Percentiles rank a stretch among this genome's conserved stretches.
Evolutionary conservation across 129 eudicot genomes (phyloP).

Genomic region (Heracleum sosnowskyi): DNA sequence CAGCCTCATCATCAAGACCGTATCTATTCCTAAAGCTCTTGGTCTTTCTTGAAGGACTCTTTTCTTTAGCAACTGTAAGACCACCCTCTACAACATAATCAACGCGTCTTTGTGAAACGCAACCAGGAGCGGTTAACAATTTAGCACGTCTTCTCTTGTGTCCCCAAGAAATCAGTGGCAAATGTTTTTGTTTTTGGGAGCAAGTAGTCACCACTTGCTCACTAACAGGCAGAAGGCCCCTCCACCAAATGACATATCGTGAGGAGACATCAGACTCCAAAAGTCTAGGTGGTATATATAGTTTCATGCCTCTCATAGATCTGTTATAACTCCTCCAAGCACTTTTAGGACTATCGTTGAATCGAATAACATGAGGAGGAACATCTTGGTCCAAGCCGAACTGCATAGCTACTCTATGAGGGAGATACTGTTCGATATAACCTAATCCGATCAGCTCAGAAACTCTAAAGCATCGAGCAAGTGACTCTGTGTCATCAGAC

Average conservation of each 20-base stretch:
- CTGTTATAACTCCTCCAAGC: not conserved
- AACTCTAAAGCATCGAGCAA: not conserved
- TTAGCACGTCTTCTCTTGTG: not conserved
- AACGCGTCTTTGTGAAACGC: too few species aligned
- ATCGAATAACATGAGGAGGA: not conserved
- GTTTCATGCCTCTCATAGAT: not conserved
- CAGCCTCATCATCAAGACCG: too few species aligned
- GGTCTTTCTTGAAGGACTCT: not conserved
- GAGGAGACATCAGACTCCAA: constrained; percentile 23
- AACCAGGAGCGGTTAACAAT: too few species aligned
- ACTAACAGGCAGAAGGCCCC: not conserved
- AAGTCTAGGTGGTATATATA: constrained; percentile 5
- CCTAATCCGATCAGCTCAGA: not conserved
- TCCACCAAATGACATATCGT: constrained; percentile 44
- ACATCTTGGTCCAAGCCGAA: not conserved
- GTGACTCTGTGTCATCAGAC: not conserved
- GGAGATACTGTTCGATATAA: not conserved
- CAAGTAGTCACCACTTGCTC: not conserved
- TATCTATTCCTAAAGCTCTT: not conserved
- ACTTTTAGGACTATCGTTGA: not conserved
- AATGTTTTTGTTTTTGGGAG: not conserved
- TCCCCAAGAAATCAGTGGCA: not conserved
- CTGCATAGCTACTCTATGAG: not conserved
- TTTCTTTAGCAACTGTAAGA: not conserved
- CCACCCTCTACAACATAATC: not conserved